Conservation (phyloP, 2,329 filamentous ascomycete genomes). For the Ascochyta rabiei region DNA sequence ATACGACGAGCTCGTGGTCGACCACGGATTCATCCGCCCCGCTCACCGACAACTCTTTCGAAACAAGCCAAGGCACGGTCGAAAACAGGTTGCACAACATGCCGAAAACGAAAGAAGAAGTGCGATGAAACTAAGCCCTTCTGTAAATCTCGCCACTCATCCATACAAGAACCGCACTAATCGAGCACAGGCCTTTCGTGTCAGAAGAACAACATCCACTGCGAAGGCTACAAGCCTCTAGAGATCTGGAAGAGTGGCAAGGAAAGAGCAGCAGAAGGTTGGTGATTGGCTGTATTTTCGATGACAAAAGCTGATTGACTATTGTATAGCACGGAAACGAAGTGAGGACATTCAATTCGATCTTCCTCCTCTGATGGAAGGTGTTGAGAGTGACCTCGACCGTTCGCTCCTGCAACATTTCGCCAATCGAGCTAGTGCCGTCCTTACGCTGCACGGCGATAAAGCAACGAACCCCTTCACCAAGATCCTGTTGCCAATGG, state of each 20-base stretch:
- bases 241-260: slow-evolving; percentile 87
- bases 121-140: slow-evolving; percentile 58
- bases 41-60: slow-evolving; percentile 62
- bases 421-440: slow-evolving; percentile 75
- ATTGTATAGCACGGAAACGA: slow-evolving; percentile 38
- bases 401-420: slow-evolving; percentile 84
- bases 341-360: slow-evolving; percentile 50
- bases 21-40: slow-evolving; percentile 79
- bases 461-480: slow-evolving; percentile 80
- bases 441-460: slow-evolving; percentile 82
- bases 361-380: slow-evolving; percentile 71
- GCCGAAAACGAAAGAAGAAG: slow-evolving; percentile 66
- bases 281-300: background rate
- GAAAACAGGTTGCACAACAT: slow-evolving; percentile 65
- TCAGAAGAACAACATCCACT: slow-evolving; percentile 90
- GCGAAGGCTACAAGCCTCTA: slow-evolving; percentile 87
- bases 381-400: slow-evolving; percentile 80
- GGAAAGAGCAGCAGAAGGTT: slow-evolving; percentile 72
- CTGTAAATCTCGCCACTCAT: slow-evolving; percentile 37
- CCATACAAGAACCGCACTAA: slow-evolving; percentile 26
- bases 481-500: slow-evolving; percentile 81
- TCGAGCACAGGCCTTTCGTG: slow-evolving; percentile 73
- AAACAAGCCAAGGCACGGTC: slow-evolving; percentile 78
- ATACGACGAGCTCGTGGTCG: slow-evolving; percentile 66
- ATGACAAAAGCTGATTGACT: slow-evolving; percentile 30